phyloP scores from a whole-genome alignment of 73 alveolate genomes.

The Blepharisma stoltei region DNA sequence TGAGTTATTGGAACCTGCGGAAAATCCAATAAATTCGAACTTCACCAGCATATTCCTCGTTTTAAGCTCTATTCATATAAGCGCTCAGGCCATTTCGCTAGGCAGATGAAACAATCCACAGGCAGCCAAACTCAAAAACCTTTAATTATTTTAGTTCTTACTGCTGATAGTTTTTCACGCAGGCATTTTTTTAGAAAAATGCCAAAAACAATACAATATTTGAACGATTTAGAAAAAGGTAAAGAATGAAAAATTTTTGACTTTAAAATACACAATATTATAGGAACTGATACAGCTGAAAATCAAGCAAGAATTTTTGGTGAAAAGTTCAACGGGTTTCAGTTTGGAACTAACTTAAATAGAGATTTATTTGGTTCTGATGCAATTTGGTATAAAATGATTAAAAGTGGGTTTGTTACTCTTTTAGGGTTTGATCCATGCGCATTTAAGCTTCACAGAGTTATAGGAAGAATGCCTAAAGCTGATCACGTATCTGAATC shows the following conservation, averaged over 20 bases:
- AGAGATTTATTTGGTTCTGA: background rate
- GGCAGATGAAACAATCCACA: no score
- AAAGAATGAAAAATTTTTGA: background rate
- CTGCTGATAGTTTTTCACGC: background rate
- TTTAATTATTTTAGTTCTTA: conserved; percentile 6
- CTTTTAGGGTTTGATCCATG: background rate
- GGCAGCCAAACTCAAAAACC: background rate
- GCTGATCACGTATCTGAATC: background rate
- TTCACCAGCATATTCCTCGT: no score
- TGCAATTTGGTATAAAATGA: conserved; percentile 1
- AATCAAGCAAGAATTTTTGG: conserved; percentile 1
- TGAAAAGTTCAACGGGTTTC: background rate
- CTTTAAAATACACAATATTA: conserved; percentile 16
- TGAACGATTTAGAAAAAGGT: background rate
- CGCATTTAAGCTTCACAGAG: background rate
- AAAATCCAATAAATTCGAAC: background rate
- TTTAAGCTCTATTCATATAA: no score
- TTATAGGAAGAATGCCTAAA: background rate
- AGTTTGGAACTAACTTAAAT: background rate
- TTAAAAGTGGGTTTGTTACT: background rate
- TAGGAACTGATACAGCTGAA: background rate
- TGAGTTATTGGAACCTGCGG: conserved; percentile 8
- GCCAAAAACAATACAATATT: background rate
- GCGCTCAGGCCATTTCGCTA: no score
- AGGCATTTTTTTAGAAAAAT: conserved; percentile 9